Conservation (phyloP, 495 filamentous ascomycete genomes). For the Astrothelium subdiscretum region DNA sequence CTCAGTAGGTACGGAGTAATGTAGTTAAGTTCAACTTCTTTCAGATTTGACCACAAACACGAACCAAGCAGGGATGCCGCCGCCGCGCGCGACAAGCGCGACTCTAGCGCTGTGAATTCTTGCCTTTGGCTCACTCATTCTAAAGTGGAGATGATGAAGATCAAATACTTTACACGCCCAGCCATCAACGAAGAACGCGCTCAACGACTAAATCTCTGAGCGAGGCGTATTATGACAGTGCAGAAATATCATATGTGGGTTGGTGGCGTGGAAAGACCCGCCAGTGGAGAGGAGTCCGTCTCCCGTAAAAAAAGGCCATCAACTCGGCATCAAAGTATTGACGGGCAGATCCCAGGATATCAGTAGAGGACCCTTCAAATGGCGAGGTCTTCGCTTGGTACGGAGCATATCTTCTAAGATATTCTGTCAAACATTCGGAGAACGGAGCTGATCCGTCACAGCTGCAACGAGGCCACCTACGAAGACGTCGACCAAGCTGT, state of each 20-base stretch:
- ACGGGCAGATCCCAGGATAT: background rate
- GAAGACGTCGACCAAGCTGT: conserved; percentile 38
- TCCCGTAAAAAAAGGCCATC: background rate
- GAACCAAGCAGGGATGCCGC: no score
- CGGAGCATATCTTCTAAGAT: background rate
- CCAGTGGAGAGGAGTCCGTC: background rate
- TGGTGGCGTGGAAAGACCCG: background rate
- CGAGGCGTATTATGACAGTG: background rate
- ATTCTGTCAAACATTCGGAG: background rate
- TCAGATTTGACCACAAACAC: no score
- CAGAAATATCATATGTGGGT: background rate
- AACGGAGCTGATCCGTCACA: conserved; percentile 10
- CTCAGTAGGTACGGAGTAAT: no score
- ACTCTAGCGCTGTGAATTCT: no score
- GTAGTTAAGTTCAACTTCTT: no score
- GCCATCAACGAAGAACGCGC: no score
- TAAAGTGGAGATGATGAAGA: no score
- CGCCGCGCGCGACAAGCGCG: no score
- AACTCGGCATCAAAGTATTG: background rate
- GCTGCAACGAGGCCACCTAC: conserved; percentile 40
- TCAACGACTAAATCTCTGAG: no score
- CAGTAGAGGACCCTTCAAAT: conserved; percentile 4
- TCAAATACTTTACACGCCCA: no score
- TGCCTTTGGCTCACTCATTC: no score
- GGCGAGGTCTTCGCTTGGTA: conserved; percentile 3